Percentiles rank a stretch among this genome's conserved stretches.
These are phyloP conservation scores for Gymnopus androsaceus DNA, from an alignment of 1,284 basidiomycete genomes.

Conservation along the genomic window DNA sequence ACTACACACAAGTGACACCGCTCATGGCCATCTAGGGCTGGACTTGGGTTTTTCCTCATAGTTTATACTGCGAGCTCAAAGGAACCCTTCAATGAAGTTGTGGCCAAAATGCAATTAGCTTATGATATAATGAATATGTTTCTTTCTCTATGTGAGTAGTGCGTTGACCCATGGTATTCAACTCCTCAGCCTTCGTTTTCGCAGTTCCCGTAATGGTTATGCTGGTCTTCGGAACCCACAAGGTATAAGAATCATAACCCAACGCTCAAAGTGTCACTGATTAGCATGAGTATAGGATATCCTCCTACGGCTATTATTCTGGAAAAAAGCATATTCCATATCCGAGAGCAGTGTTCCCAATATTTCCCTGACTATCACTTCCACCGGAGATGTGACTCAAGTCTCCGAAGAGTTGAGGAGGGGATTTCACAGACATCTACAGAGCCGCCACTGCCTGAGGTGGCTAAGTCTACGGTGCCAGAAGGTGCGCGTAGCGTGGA, in stretches of 20 bases:
- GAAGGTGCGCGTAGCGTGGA: too few relatives aligned
- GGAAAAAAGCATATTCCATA: background rate
- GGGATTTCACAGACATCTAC: background rate
- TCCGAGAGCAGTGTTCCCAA: background rate
- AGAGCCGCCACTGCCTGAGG: background rate
- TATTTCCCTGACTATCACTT: background rate
- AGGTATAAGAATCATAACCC: background rate
- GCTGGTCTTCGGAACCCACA: conserved; percentile 2
- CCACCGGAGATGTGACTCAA: background rate
- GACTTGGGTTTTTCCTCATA: conserved; percentile 2
- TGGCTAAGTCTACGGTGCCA: background rate
- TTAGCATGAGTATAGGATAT: background rate
- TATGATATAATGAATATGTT: background rate
- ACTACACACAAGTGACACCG: background rate
- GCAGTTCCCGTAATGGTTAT: conserved; percentile 3
- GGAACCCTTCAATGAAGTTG: background rate
- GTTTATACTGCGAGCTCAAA: background rate
- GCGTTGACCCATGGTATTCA: background rate
- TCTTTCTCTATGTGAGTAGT: background rate
- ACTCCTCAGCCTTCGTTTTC: background rate
- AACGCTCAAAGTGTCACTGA: background rate
- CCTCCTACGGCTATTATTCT: background rate
- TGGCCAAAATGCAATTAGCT: background rate
- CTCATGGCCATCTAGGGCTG: background rate
- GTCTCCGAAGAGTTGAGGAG: background rate